A percentile compares a stretch with the other conserved stretches of the same genome.
Evolutionary conservation across 108 stramenopile genomes (phyloP).

Genomic region (Nitzschia palea): DNA sequence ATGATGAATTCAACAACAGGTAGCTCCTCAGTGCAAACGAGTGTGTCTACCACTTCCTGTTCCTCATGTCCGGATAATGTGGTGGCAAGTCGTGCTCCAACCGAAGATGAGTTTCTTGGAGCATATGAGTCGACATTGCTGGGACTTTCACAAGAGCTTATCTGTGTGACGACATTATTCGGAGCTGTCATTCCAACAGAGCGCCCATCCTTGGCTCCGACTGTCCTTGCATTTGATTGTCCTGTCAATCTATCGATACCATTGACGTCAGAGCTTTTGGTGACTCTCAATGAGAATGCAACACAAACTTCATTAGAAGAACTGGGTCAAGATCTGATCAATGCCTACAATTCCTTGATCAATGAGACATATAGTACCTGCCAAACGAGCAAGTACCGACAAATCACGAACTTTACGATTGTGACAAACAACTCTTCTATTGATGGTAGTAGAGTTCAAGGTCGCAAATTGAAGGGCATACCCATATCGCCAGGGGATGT

Average conservation of each 20-base stretch:
- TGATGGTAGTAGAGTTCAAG: neutral
- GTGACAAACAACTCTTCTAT: too few species aligned
- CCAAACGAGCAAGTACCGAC: neutral
- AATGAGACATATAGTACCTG: neutral
- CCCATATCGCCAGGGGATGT: too few species aligned
- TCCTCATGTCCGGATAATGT: neutral
- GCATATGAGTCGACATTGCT: neutral
- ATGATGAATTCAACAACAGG: neutral
- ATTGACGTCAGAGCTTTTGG: neutral
- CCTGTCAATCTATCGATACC: neutral
- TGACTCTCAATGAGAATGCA: neutral
- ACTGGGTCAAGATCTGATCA: neutral
- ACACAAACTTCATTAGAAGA: neutral
- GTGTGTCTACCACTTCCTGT: too few species aligned
- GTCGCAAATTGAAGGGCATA: neutral
- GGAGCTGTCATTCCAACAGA: neutral
- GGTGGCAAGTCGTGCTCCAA: constrained; percentile 6
- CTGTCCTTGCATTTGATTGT: neutral
- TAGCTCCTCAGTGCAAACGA: neutral
- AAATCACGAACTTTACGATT: neutral
- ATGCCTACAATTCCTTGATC: neutral
- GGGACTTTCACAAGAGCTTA: neutral
- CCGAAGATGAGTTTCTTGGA: neutral
- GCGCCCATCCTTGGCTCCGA: neutral
- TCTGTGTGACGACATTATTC: neutral